These are phyloP conservation scores for Arthrobotrys sphaeroides DNA, from an alignment of 2,329 filamentous ascomycete species.

Conservation along the genomic window DNA sequence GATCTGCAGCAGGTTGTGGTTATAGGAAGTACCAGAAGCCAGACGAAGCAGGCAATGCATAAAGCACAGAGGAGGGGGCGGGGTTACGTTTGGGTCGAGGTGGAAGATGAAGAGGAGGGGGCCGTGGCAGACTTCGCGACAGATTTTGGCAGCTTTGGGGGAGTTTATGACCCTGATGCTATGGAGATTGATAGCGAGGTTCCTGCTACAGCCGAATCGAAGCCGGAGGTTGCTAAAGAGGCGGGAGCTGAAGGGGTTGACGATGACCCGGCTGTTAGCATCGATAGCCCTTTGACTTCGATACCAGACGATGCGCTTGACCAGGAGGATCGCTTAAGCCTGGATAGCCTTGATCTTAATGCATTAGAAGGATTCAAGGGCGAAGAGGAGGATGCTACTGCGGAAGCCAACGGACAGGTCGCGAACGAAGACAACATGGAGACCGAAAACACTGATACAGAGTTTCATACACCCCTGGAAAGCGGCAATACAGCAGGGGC, in stretches of 20 bases:
- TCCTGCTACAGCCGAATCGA: neutral
- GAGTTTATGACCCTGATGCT: constrained; percentile 26
- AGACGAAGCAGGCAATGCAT: constrained; percentile 47
- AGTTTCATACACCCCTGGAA: constrained; percentile 39
- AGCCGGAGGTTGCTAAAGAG: neutral
- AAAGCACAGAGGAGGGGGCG: constrained; percentile 46
- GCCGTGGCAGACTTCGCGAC: neutral
- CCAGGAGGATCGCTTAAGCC: constrained; percentile 30
- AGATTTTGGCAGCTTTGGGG: neutral
- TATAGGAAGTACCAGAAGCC: constrained; percentile 49
- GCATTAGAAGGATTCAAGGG: neutral
- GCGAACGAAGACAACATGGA: constrained; percentile 37
- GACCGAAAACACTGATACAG: constrained; percentile 37
- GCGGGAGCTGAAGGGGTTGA: neutral
- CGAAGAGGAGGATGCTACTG: neutral
- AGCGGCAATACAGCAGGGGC: neutral
- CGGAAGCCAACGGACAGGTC: neutral
- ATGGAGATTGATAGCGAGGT: constrained; percentile 51
- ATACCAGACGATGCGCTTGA: constrained; percentile 42
- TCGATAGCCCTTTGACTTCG: constrained; percentile 51
- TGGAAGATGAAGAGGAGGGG: constrained; percentile 36
- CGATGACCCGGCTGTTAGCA: constrained; percentile 29
- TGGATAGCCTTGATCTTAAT: constrained; percentile 34
- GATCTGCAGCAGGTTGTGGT: constrained; percentile 45
- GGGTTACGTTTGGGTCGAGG: constrained; percentile 52